Conservation (phyloP, 1,284 basidiomycete genomes). For the Sphaerobolus stellatus region DNA sequence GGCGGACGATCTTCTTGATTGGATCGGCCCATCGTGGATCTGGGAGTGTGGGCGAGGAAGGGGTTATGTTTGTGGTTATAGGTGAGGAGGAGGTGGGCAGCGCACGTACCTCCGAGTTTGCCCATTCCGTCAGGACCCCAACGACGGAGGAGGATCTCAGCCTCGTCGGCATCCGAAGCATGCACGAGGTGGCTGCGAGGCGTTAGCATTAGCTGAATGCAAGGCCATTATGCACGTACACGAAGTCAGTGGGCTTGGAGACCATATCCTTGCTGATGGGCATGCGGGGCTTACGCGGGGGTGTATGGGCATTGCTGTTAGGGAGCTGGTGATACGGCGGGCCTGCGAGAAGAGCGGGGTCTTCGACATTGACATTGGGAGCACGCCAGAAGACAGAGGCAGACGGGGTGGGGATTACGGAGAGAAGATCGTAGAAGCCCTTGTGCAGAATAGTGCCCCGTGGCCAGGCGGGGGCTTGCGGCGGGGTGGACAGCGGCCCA, state of each 20-base stretch:
- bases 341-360: background rate
- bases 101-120: constrained; percentile 86
- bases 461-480: background rate
- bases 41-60: too few relatives aligned
- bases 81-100: constrained; percentile 26
- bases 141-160: constrained; percentile 82
- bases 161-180: constrained; percentile 90
- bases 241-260: constrained; percentile 77
- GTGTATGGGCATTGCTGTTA: too few relatives aligned
- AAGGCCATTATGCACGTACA: constrained; percentile 66
- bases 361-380: background rate
- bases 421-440: constrained; percentile 84
- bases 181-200: constrained; percentile 81
- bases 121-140: constrained; percentile 92
- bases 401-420: constrained; percentile 42
- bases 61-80: too few relatives aligned
- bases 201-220: too few relatives aligned
- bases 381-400: constrained; percentile 35
- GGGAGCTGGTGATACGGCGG: constrained; percentile 20
- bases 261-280: constrained; percentile 83
- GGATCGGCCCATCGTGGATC: constrained; percentile 89
- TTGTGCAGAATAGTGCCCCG: constrained; percentile 72
- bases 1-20: constrained; percentile 81
- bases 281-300: constrained; percentile 41
- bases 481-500: too few relatives aligned